Evolutionary conservation across 345 rosid genomes (phyloP), one percentile per base, ranked within the genome.

Genomic region (Dipteronia sinensis): DNA sequence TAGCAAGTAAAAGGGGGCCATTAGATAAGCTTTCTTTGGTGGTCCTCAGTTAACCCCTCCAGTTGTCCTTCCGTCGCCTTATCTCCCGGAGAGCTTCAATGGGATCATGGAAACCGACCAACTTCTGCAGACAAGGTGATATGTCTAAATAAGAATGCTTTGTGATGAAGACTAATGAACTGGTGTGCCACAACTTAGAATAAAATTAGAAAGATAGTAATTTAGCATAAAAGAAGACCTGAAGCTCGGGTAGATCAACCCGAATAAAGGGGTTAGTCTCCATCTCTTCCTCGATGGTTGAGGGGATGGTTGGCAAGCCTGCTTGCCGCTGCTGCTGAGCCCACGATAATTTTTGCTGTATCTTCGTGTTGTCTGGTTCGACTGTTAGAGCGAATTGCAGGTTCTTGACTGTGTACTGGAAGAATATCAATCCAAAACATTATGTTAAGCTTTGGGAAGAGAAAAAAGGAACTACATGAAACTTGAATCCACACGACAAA

Each of bases 221-320:
- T 58, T 59, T 20, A 59, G 68, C 8, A 47, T 47, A 66, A 10
- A 17, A 70, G 23, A 17, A 29, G 49, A 91, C 93, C 93, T 84
- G 87, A 75, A 91, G 72, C 78, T 94, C 89, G 0, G 90, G 90
- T 23, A 87, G 87, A 82, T 89, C 89, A 62, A 78, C 95, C 9
- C 98, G 89, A 89, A 94, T 92, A 68, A 94, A 94, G 11, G 98
- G 97, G 76, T 96, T 92, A 22, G 94, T 96, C 84, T 90, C 92
- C 74, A 88, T 78, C 82, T 94, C 99, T 78, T 96, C 95, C 82
- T 85, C 90, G 4, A 96, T 80, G 55, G 99, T 96, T 61, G 98
- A 96, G 58, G 98, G 99, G 72, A 96, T 85, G 12, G 95, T 94
- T 6, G 98, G 95, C 51, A 85, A 89, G 72, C 93, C 89, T 81